These are phyloP conservation scores for Dactylellina cionopaga DNA, from an alignment of 2,329 filamentous ascomycete species.

Conservation along the genomic window DNA sequence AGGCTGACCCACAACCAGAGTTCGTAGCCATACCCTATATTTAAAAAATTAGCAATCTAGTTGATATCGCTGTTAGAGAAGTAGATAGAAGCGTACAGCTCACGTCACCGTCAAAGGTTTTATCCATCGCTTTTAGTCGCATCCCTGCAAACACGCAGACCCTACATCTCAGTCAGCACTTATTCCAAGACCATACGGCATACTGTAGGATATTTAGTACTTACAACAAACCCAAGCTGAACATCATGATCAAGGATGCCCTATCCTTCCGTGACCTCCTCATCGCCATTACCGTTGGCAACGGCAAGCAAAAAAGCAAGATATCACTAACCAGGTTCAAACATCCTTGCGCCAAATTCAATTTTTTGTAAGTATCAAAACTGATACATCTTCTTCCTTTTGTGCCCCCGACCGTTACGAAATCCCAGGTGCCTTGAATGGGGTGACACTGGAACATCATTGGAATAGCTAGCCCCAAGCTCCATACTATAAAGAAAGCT, in stretches of 20 bases:
- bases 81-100: slow-evolving; percentile 23
- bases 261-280: slow-evolving; percentile 37
- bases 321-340: slow-evolving; percentile 44
- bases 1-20: slow-evolving; percentile 50
- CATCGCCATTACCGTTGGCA: slow-evolving; percentile 34
- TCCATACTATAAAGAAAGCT: slow-evolving; percentile 41
- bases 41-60: background rate
- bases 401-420: background rate
- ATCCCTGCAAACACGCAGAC: slow-evolving; percentile 44
- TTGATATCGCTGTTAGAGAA: background rate
- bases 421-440: slow-evolving; percentile 23
- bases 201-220: background rate
- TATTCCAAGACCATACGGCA: background rate
- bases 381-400: slow-evolving; percentile 27
- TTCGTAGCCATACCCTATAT: slow-evolving; percentile 46
- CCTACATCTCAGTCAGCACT: slow-evolving; percentile 6
- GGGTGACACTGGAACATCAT: slow-evolving; percentile 39
- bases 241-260: slow-evolving; percentile 25
- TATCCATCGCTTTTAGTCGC: slow-evolving; percentile 34
- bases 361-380: slow-evolving; percentile 17
- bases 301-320: slow-evolving; percentile 41
- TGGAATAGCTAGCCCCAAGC: slow-evolving; percentile 36
- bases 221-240: slow-evolving; percentile 41
- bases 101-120: slow-evolving; percentile 40
- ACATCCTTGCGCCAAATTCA: slow-evolving; percentile 43